Base-by-base conservation (phyloP, 2,329 filamentous ascomycete genomes). In the Pestalotiopsis sp. region DNA sequence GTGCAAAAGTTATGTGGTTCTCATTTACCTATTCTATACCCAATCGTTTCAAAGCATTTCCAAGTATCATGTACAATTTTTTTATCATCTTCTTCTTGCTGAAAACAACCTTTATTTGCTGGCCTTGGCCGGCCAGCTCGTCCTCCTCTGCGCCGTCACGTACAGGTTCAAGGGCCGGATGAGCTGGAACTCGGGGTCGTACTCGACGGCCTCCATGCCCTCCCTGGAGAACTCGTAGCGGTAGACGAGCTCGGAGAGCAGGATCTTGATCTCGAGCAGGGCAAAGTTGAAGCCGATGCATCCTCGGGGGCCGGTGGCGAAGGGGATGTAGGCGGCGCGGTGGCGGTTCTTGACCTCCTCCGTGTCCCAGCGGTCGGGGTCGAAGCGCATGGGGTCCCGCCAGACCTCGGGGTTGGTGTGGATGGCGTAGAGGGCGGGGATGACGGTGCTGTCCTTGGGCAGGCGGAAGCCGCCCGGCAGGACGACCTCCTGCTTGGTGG, bases 261-360 rank as follows among this genome's bases (percentile, higher is more conserved):
- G 84, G 3, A 89, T 81, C 79, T 90, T 90, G 69, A 89, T 81
- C 76, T 91, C 88, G 68, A 85, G 83, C 12, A 91, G 78, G 0
- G 88, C 89, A 76, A 90, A 90, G 77, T 89, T 90, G 82, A 89
- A 90, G 0, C 88, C 89, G 66, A 91, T 87, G 70, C 89, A 91
- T 78, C 84, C 84, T 0, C 89, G 80, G 0, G 81, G 84, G 0
- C 89, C 89, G 0, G 83, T 79, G 0, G 85, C 88, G 70, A 91
- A 91, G 0, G 89, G 89, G 3, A 87, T 80, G 72, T 90, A 91
- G 0, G 84, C 79, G 1, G 82, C 83, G 39, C 82, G 82, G 59
- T 85, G 86, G 2, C 82, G 75, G 71, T 82, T 83, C 79, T 87
- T 87, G 66, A 88, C 86, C 11, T 81, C 78, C 0, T 86, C 83